Evolutionary conservation across 371 early-diverging fungal species (phyloP).

Genomic region (Apophysomyces trapeziformis): DNA sequence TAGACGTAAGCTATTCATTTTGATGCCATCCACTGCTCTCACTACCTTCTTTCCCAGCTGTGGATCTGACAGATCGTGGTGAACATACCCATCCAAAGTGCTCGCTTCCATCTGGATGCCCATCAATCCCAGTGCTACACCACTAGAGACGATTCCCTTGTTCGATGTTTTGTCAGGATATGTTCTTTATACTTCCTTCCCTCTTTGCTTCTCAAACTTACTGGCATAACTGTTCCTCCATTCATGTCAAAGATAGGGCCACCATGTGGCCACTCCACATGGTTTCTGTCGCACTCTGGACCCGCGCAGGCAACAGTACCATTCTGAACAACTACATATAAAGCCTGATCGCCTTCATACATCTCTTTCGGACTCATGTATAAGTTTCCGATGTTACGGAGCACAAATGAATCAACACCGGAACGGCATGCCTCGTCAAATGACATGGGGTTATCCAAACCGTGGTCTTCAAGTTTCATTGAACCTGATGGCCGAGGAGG

Average conservation of each 20-base stretch:
- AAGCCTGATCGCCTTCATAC: constrained; percentile 10
- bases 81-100: constrained; percentile 60
- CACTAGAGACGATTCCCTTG: constrained; percentile 56
- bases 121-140: constrained; percentile 56
- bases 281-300: constrained; percentile 44
- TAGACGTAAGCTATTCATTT: constrained; percentile 62
- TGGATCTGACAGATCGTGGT: constrained; percentile 36
- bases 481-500: constrained; percentile 32
- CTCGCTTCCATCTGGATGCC: constrained; percentile 62
- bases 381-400: constrained; percentile 55
- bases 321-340: constrained; percentile 56
- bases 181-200: too few relatives aligned
- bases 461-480: constrained; percentile 50
- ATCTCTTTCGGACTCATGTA: constrained; percentile 33
- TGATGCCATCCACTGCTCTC: constrained; percentile 64
- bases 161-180: neutral
- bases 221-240: constrained; percentile 50
- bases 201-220: constrained; percentile 16
- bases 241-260: constrained; percentile 52
- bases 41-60: constrained; percentile 36
- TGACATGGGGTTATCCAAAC: constrained; percentile 32
- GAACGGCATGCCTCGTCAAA: constrained; percentile 34
- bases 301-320: constrained; percentile 62
- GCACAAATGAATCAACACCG: constrained; percentile 40
- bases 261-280: constrained; percentile 41